Percentiles rank a stretch among this genome's conserved stretches.
Evolutionary conservation across 495 filamentous ascomycete genomes (phyloP).

Genomic region (Stereocaulon alpinum): DNA sequence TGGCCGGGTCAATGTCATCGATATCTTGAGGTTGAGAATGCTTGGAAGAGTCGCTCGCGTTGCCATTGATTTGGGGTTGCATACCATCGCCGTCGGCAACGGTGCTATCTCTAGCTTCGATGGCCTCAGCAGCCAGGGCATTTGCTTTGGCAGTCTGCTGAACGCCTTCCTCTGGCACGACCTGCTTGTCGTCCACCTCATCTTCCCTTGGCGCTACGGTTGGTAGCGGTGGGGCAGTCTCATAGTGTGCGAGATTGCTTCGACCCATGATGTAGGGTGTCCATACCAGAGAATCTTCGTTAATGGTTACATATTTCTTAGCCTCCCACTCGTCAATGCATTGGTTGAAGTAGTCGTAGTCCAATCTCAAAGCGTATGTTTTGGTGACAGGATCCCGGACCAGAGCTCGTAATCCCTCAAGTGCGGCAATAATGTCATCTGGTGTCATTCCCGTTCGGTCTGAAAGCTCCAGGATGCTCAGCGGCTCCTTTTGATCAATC

Average conservation of each 20-base stretch:
- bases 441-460: conserved; percentile 90
- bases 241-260: conserved; percentile 71
- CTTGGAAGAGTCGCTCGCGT: conserved; percentile 14
- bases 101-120: conserved; percentile 17
- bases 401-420: conserved; percentile 80
- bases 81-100: conserved; percentile 20
- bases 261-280: conserved; percentile 96
- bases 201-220: conserved; percentile 76
- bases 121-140: conserved; percentile 16
- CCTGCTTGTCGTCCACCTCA: conserved; percentile 52
- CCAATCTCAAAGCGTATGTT: conserved; percentile 77
- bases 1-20: conserved; percentile 14
- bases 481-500: conserved; percentile 48
- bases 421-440: conserved; percentile 86
- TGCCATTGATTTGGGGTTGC: conserved; percentile 25
- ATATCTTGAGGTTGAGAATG: conserved; percentile 7
- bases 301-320: conserved; percentile 77
- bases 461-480: conserved; percentile 73
- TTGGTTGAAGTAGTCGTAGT: conserved; percentile 68
- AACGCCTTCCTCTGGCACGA: conserved; percentile 33
- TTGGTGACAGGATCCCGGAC: conserved; percentile 83
- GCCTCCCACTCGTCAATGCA: conserved; percentile 79
- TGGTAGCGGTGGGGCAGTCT: conserved; percentile 70
- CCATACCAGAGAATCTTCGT: conserved; percentile 76
- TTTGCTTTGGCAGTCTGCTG: conserved; percentile 25